phyloP scores from a whole-genome alignment of 2,329 filamentous ascomycete genomes.

The Graphilbum fragrans region DNA sequence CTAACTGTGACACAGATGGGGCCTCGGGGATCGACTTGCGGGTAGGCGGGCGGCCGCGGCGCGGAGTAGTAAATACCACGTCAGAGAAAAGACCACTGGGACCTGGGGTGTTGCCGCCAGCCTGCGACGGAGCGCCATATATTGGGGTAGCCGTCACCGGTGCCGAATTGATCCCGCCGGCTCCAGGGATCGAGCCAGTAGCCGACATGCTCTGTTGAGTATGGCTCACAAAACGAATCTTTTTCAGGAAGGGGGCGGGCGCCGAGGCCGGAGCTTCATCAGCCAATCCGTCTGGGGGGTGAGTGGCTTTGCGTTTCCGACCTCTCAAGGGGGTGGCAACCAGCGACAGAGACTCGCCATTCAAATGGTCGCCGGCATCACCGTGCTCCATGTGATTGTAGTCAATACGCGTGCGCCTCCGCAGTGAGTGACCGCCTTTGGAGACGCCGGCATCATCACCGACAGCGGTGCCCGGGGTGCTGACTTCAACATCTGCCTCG shows the following conservation, averaged over 20 bases:
- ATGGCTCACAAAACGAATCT: slow-evolving; percentile 20
- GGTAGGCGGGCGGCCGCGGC: too few relatives aligned
- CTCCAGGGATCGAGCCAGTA: background rate
- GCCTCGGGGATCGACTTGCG: too few relatives aligned
- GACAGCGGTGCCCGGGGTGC: slow-evolving; percentile 15
- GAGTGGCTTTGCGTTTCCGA: slow-evolving; percentile 15
- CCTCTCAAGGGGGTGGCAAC: slow-evolving; percentile 15
- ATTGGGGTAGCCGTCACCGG: too few relatives aligned
- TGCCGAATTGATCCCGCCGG: too few relatives aligned
- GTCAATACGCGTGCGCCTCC: slow-evolving; percentile 43
- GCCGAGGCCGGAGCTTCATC: slow-evolving; percentile 19
- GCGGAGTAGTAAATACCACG: too few relatives aligned
- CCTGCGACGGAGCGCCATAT: too few relatives aligned
- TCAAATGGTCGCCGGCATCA: slow-evolving; percentile 13
- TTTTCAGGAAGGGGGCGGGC: slow-evolving; percentile 18
- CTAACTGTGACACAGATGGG: too few relatives aligned
- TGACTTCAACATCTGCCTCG: slow-evolving; percentile 21
- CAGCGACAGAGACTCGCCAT: slow-evolving; percentile 12
- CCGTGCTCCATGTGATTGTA: slow-evolving; percentile 45
- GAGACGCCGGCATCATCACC: slow-evolving; percentile 33
- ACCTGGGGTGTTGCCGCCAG: too few relatives aligned
- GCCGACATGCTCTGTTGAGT: background rate
- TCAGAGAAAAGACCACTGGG: too few relatives aligned
- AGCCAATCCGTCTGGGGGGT: slow-evolving; percentile 12
- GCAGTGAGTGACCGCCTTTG: slow-evolving; percentile 46